phyloP scores from a whole-genome alignment of 306 rosid genomes.

The Inga leiocalycina region DNA sequence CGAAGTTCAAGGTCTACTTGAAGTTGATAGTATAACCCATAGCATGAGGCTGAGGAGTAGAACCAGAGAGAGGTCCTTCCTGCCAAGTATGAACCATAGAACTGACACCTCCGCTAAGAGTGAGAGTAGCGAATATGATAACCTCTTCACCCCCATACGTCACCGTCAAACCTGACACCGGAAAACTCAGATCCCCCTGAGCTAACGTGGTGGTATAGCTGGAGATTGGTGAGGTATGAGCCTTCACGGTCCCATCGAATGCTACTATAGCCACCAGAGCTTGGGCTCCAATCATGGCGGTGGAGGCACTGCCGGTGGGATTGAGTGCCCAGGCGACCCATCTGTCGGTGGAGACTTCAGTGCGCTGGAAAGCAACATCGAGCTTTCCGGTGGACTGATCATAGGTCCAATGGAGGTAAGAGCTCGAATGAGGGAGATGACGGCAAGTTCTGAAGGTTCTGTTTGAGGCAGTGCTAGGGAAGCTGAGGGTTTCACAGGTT shows the following conservation, averaged over 20 bases:
- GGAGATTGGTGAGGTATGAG: conserved; percentile 25
- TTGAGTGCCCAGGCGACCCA: neutral
- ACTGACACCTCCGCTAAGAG: neutral
- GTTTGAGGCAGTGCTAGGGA: conserved; percentile 32
- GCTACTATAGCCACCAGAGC: conserved; percentile 50
- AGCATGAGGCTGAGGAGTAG: neutral
- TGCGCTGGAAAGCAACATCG: conserved; percentile 55
- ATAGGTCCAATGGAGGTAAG: conserved; percentile 71
- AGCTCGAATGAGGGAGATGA: conserved; percentile 47
- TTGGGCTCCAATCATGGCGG: neutral
- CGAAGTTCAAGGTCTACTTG: neutral
- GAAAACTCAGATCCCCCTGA: neutral
- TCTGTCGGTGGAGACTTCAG: neutral
- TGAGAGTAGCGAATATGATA: neutral
- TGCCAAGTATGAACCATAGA: neutral
- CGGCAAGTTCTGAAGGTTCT: conserved; percentile 33
- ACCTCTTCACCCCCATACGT: neutral
- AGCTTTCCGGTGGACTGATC: conserved; percentile 40
- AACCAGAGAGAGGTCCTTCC: neutral
- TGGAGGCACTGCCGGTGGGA: neutral
- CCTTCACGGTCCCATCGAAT: conserved; percentile 34
- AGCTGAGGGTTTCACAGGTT: conserved; percentile 41
- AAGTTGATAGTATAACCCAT: neutral
- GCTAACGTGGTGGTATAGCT: neutral
- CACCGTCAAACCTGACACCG: neutral